phyloP scores from a whole-genome alignment of 1,284 basidiomycete genomes.

The Testicularia cyperi region DNA sequence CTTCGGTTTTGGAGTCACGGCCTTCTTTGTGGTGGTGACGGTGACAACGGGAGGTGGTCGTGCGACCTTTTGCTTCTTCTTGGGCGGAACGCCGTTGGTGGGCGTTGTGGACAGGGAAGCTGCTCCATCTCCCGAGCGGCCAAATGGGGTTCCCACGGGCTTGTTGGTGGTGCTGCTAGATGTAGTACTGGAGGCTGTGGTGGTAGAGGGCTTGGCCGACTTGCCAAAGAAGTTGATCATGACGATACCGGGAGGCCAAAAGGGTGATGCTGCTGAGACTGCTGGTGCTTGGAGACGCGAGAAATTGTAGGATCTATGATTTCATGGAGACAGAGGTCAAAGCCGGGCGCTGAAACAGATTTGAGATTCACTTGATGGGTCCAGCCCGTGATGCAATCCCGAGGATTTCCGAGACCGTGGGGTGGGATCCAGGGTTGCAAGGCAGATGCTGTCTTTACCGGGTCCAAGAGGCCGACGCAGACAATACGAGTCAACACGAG shows the following conservation, averaged over 20 bases:
- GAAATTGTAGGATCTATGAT: too few species aligned
- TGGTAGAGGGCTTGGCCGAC: slow-evolving; percentile 7
- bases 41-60: slow-evolving; percentile 15
- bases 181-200: slow-evolving; percentile 1
- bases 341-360: too few species aligned
- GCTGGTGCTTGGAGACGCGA: too few species aligned
- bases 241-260: background rate
- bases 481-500: too few species aligned
- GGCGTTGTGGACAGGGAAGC: background rate
- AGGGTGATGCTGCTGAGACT: too few species aligned
- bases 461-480: too few species aligned
- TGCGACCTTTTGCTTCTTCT: slow-evolving; percentile 16
- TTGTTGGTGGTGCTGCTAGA: slow-evolving; percentile 1
- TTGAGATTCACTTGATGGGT: too few species aligned
- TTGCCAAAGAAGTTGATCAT: slow-evolving; percentile 39
- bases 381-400: too few species aligned
- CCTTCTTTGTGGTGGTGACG: slow-evolving; percentile 27
- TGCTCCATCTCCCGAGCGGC: slow-evolving; percentile 2
- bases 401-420: too few species aligned
- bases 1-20: slow-evolving; percentile 11
- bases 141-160: slow-evolving; percentile 1
- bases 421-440: too few species aligned
- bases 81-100: background rate
- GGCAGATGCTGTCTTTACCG: too few species aligned
- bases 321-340: too few species aligned